Evolutionary conservation across 495 filamentous ascomycete species (phyloP).

Genomic region (Xanthoparmelia taractica): DNA sequence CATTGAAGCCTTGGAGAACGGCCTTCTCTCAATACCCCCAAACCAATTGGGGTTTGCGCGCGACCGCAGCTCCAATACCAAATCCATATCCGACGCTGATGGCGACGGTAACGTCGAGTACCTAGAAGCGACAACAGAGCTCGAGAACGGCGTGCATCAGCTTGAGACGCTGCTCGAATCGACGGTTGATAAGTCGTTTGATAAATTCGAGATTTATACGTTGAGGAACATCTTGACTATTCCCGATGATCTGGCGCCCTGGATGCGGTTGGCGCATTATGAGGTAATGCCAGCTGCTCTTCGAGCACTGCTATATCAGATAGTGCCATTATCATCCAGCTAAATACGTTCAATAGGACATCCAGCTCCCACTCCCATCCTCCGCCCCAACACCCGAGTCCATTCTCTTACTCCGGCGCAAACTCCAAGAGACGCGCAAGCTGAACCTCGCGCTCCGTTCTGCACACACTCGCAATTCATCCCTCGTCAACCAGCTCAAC

Average conservation of each 20-base stretch:
- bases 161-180: slow-evolving; percentile 87
- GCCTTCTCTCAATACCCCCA: slow-evolving; percentile 63
- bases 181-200: slow-evolving; percentile 70
- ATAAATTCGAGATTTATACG: slow-evolving; percentile 74
- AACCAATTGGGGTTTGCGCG: slow-evolving; percentile 63
- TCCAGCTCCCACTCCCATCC: slow-evolving; percentile 21
- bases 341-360: slow-evolving; percentile 12
- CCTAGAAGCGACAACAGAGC: slow-evolving; percentile 62
- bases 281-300: slow-evolving; percentile 44
- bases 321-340: background rate
- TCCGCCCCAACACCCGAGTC: slow-evolving; percentile 49
- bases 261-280: slow-evolving; percentile 81
- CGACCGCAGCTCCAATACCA: slow-evolving; percentile 34
- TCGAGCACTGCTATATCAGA: slow-evolving; percentile 16
- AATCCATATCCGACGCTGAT: slow-evolving; percentile 44
- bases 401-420: slow-evolving; percentile 63
- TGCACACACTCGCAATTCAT: slow-evolving; percentile 69
- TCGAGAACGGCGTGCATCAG: slow-evolving; percentile 85
- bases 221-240: slow-evolving; percentile 83
- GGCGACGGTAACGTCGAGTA: slow-evolving; percentile 46
- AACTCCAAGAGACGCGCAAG: slow-evolving; percentile 71
- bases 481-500: slow-evolving; percentile 58
- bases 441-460: slow-evolving; percentile 66
- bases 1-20: slow-evolving; percentile 73
- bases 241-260: slow-evolving; percentile 60